Conservation (phyloP, 768 basidiomycete genomes). For the Suillus decipiens region DNA sequence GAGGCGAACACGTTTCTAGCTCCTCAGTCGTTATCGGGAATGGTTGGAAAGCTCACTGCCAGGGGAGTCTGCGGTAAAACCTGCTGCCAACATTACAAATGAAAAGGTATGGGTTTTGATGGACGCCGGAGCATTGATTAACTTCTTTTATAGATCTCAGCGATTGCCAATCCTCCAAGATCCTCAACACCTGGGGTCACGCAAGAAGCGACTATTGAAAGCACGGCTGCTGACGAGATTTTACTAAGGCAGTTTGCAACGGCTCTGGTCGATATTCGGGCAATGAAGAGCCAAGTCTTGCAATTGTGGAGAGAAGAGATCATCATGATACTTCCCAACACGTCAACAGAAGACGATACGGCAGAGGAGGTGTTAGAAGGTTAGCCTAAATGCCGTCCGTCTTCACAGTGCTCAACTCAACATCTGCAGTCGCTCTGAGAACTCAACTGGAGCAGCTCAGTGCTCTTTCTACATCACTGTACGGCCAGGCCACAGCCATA, state of each 20-base stretch:
- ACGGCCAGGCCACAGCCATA: conserved; percentile 66
- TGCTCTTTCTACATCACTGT: conserved; percentile 56
- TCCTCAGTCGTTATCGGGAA: conserved; percentile 74
- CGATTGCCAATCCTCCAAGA: conserved; percentile 32
- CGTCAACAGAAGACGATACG: conserved; percentile 32
- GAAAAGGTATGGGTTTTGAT: conserved; percentile 32
- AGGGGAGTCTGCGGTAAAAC: conserved; percentile 39
- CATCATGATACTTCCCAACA: conserved; percentile 56
- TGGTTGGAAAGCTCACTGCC: conserved; percentile 71
- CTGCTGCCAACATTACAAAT: conserved; percentile 32
- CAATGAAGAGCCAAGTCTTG: conserved; percentile 51
- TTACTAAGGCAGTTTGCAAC: conserved; percentile 63
- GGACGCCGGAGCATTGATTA: neutral
- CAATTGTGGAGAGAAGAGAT: conserved; percentile 74
- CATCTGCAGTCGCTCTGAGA: conserved; percentile 52
- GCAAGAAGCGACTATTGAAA: conserved; percentile 55
- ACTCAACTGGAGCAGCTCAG: conserved; percentile 52
- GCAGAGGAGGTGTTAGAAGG: conserved; percentile 50
- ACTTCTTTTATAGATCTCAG: neutral
- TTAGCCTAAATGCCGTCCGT: conserved; percentile 22
- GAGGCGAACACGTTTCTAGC: conserved; percentile 42
- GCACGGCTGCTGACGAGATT: conserved; percentile 61
- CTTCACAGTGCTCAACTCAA: conserved; percentile 4
- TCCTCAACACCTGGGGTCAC: conserved; percentile 53
- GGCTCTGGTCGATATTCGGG: conserved; percentile 67